These are phyloP conservation scores for Penicillium sp. DNA, from an alignment of 2,329 filamentous ascomycete genomes.

Conservation along the genomic window DNA sequence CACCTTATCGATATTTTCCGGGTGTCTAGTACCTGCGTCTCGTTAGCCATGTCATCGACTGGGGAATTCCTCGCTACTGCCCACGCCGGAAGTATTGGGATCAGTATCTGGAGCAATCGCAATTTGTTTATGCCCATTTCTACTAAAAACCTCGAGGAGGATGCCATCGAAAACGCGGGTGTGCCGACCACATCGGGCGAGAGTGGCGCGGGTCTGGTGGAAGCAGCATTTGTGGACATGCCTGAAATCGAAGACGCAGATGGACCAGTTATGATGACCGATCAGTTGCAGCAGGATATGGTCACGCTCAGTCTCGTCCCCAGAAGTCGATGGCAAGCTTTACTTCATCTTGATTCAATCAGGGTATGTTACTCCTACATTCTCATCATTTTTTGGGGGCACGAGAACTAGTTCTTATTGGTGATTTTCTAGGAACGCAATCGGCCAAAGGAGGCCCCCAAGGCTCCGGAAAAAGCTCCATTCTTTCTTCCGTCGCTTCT, in stretches of 20 bases:
- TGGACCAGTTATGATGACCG: slow-evolving; percentile 54
- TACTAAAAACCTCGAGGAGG: slow-evolving; percentile 75
- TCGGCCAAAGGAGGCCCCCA: slow-evolving; percentile 86
- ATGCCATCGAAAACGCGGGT: slow-evolving; percentile 59
- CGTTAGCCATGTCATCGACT: slow-evolving; percentile 78
- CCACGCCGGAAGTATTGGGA: slow-evolving; percentile 71
- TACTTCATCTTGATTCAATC: slow-evolving; percentile 87
- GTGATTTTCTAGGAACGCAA: slow-evolving; percentile 63
- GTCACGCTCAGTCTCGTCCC: slow-evolving; percentile 86
- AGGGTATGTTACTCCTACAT: slow-evolving; percentile 37
- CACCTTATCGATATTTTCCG: slow-evolving; percentile 91
- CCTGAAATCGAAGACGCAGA: slow-evolving; percentile 44
- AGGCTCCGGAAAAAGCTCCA: slow-evolving; percentile 85
- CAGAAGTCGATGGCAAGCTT: slow-evolving; percentile 86
- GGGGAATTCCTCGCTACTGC: slow-evolving; percentile 94
- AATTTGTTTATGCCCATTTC: slow-evolving; percentile 84
- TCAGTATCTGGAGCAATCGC: slow-evolving; percentile 95
- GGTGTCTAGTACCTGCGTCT: slow-evolving; percentile 70
- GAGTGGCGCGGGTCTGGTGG: slow-evolving; percentile 66
- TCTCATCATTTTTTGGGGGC: background rate
- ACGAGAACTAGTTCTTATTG: background rate
- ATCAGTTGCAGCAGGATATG: slow-evolving; percentile 76
- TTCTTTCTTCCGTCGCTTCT: slow-evolving; percentile 70
- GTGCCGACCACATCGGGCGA: slow-evolving; percentile 77
- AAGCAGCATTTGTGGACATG: slow-evolving; percentile 64